phyloP scores from a whole-genome alignment of 768 basidiomycete genomes.

The Collybia sordida region DNA sequence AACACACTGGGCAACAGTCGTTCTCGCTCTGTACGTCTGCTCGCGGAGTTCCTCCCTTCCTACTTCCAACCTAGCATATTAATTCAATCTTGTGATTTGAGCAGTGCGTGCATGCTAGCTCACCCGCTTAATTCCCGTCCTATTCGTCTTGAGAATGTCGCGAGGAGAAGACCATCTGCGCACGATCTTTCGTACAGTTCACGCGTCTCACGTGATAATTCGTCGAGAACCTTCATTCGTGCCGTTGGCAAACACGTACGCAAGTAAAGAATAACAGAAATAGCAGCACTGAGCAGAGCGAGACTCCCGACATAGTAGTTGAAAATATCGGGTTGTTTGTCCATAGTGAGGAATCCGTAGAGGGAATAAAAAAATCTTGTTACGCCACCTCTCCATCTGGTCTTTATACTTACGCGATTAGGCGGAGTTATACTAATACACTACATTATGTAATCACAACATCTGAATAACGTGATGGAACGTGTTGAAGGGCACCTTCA shows the following conservation, averaged over 20 bases:
- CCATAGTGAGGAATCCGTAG: too few species aligned
- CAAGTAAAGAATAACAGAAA: background rate
- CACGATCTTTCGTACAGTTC: background rate
- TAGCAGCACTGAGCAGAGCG: slow-evolving; percentile 2
- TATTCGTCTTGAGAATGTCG: background rate
- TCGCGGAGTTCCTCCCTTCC: background rate
- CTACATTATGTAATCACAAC: too few species aligned
- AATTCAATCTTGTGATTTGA: background rate
- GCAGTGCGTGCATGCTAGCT: background rate
- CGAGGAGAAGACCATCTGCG: background rate
- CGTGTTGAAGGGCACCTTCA: too few species aligned
- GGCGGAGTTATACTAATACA: too few species aligned
- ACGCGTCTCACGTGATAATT: slow-evolving; percentile 3
- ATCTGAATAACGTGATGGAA: too few species aligned
- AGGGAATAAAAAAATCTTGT: too few species aligned
- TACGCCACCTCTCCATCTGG: too few species aligned
- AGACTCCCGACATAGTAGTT: slow-evolving; percentile 9
- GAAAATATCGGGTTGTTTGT: background rate
- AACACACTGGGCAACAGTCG: background rate
- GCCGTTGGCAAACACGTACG: background rate
- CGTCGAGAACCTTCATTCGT: slow-evolving; percentile 3
- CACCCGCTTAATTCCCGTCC: background rate
- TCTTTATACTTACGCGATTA: too few species aligned
- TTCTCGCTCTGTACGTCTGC: background rate
- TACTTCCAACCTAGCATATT: background rate